phyloP scores from a whole-genome alignment of 306 rosid genomes.

The cucumber (Cucumis sativus) region Cucumber_9930_V3 NC_026657.2:7950001-7950500 shows the following conservation, averaged over 20 bases:
- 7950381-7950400: constrained; percentile 25
- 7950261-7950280: constrained; percentile 99
- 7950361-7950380: constrained; percentile 90
- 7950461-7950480: constrained; percentile 94
- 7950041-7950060: constrained; percentile 96
- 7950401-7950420: constrained; percentile 6
- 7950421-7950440: constrained; percentile 5
- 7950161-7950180: not conserved
- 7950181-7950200: not conserved
- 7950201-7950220: not conserved
- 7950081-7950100: not conserved
- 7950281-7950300: constrained; percentile 90
- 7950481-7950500: constrained; percentile 78
- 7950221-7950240: not conserved
- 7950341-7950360: constrained; percentile 99
- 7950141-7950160: not conserved
- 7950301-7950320: constrained; percentile 98
- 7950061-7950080: constrained; percentile 8
- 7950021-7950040: constrained; percentile 96
- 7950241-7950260: not conserved
- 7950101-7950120: not conserved
- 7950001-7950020: constrained; percentile 91
- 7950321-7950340: constrained; percentile 99
- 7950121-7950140: not conserved
- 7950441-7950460: constrained; percentile 40